Evolutionary conservation across 2,329 filamentous ascomycete species (phyloP), one percentile per base, ranked within the genome.

Genomic region (Colletotrichum acutatum): DNA sequence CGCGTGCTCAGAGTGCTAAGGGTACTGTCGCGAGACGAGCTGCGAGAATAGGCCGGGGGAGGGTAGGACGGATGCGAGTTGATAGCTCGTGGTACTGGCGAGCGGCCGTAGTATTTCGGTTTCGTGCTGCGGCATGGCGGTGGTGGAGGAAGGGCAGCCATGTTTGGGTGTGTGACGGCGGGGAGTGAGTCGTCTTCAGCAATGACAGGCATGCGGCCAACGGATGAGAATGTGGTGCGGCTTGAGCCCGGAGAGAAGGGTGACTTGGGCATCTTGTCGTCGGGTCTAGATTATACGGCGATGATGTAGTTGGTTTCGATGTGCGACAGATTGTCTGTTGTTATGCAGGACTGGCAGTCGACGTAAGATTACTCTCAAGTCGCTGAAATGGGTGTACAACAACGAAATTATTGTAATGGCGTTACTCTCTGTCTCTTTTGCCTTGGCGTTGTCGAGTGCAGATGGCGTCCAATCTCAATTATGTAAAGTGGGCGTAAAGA

Each of bases 121-220:
- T 56, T 65, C 22, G 61, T 49, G 68, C 46, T 63, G 9, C 57
- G 63, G 49, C 28, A 60, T 14, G 71, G 61, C 28, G 66, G 49
- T 5, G 66, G 32, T 28, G 61, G 61, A 1, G 67, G 66, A 6
- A 73, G 28, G 0, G 60, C 22, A 16, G 60, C 54, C 3, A 8
- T 11, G 6, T 67, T 26, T 8, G 71, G 67, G 19, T 14, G 34
- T n/a, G 49, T 32, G n/a, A 32, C 19, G 34, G 57, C 24, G 2
- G 68, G 37, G 30, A 68, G 22, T 6, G 68, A 53, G 53, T 81
- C 80, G 74, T 83, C 78, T 76, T 85, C 83, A 34, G 78, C 78
- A 67, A 84, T 83, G 66, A 83, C 78, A 24, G 83, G 82, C 78
- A 85, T 79, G 49, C 78, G 77, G 42, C 79, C 78, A 61, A 80